Evolutionary conservation across 148 eudicot genomes (phyloP), one percentile per base, ranked within the genome.

Genomic region (Heliosperma pusillum): DNA sequence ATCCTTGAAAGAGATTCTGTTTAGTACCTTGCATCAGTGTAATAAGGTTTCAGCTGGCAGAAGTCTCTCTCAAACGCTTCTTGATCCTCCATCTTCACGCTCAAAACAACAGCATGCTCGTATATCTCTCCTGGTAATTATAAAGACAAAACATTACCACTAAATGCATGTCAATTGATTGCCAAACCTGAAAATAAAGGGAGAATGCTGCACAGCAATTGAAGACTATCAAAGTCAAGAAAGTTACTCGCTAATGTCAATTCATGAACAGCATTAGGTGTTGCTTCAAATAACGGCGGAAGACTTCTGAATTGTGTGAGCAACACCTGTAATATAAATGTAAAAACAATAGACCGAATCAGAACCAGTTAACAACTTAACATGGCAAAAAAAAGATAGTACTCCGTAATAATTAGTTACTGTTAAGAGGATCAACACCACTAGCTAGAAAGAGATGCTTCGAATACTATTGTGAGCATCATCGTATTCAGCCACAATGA

Each of bases 51-150:
- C 81, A 94, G 85, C 84, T 94, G 98, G 85, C 88, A 88, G 81
- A 89, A 92, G 74, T 95, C 93, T 80, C 98, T 90, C 81, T 95
- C 98, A 79, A 95, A 95, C 27, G 96, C 92, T 72, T 92, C 97
- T 74, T 90, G 93, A 77, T 95, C 98, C 82, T 95, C 97, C 82
- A 82, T 88, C 83, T 95, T 92, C 81, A 95, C 98, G 76, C 96
- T 90, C 74, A 95, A 78, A 74, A 95, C 86, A 76, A 95, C 96
- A 40, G 98, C 98, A 84, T 92, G 97, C 85, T 95, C 98, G 72
- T 86, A 95, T 60, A 95, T 89, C 62, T 92, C 97, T 85, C 98
- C 98, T 95, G 82, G 63, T 75, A 30, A 57, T 45, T 68, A 22
- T 17, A 25, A 7, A 53, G 22, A 50, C 20, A 30, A 47, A 44